Conservation (phyloP, 176 grass and related monocot genomes). For the Bromus sterilis region DNA sequence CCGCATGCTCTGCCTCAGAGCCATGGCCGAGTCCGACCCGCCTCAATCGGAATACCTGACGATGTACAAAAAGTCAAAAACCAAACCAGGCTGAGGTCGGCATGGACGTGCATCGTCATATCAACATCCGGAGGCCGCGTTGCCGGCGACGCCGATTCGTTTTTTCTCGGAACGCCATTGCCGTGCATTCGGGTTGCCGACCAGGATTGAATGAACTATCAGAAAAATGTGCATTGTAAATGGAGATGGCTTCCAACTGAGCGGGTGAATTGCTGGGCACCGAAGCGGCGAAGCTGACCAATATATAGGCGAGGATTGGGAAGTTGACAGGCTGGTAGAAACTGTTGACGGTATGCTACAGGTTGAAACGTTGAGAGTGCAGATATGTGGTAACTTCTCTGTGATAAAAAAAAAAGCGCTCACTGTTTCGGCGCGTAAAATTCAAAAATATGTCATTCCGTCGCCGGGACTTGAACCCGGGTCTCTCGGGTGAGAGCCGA, state of each 20-base stretch:
- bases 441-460: slow-evolving; percentile 26
- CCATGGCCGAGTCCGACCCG: no score
- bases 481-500: slow-evolving; percentile 91
- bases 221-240: no score
- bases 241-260: slow-evolving; percentile 7
- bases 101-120: no score
- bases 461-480: slow-evolving; percentile 65
- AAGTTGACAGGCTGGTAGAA: background rate
- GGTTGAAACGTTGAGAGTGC: background rate
- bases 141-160: background rate
- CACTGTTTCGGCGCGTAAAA: background rate
- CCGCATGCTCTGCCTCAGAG: slow-evolving; percentile 24
- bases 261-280: background rate
- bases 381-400: background rate
- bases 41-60: background rate
- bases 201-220: no score
- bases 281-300: background rate
- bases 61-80: no score
- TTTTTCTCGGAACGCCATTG: background rate
- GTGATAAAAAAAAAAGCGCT: background rate
- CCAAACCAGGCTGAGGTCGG: background rate
- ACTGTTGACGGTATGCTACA: background rate
- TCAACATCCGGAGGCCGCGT: background rate
- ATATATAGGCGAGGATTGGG: background rate
- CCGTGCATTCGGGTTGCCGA: background rate